phyloP scores from a whole-genome alignment of 306 rosid species.

The Hippophae rhamnoides region DNA sequence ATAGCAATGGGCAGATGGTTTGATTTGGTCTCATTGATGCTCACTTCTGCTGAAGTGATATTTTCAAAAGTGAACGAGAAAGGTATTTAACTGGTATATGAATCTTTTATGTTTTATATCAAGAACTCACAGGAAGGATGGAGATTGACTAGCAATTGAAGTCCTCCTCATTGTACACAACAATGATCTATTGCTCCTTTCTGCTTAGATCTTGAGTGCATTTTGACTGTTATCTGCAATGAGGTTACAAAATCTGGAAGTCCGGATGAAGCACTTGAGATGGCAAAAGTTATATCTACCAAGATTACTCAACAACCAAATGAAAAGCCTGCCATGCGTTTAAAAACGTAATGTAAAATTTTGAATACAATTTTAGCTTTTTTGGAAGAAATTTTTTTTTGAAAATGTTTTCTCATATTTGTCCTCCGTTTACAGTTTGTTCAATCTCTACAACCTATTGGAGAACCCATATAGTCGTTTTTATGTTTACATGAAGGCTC shows the following conservation, averaged over 20 bases:
- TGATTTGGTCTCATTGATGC: slow-evolving; percentile 76
- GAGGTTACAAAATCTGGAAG: slow-evolving; percentile 67
- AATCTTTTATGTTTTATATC: slow-evolving; percentile 1
- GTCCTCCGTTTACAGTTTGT: slow-evolving; percentile 41
- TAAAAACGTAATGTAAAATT: slow-evolving; percentile 56
- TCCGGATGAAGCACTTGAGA: slow-evolving; percentile 69
- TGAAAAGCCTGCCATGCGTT: slow-evolving; percentile 70
- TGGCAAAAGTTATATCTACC: slow-evolving; percentile 54
- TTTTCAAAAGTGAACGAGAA: slow-evolving; percentile 86
- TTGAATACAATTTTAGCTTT: slow-evolving; percentile 3
- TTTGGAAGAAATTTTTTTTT: neutral
- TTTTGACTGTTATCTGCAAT: slow-evolving; percentile 72
- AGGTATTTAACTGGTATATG: slow-evolving; percentile 34
- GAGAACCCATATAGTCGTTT: slow-evolving; percentile 63
- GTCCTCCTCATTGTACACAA: neutral
- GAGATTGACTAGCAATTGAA: neutral
- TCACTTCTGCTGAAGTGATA: slow-evolving; percentile 78
- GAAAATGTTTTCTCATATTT: slow-evolving; percentile 1
- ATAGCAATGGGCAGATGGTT: slow-evolving; percentile 63
- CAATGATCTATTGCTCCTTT: slow-evolving; percentile 8
- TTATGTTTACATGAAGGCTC: slow-evolving; percentile 67
- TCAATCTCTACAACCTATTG: slow-evolving; percentile 83
- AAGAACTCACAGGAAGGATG: neutral
- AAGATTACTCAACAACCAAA: slow-evolving; percentile 63
- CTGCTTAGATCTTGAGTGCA: slow-evolving; percentile 66